Conservation (phyloP, 176 grass and related monocot species). For the Bromus sterilis region DNA sequence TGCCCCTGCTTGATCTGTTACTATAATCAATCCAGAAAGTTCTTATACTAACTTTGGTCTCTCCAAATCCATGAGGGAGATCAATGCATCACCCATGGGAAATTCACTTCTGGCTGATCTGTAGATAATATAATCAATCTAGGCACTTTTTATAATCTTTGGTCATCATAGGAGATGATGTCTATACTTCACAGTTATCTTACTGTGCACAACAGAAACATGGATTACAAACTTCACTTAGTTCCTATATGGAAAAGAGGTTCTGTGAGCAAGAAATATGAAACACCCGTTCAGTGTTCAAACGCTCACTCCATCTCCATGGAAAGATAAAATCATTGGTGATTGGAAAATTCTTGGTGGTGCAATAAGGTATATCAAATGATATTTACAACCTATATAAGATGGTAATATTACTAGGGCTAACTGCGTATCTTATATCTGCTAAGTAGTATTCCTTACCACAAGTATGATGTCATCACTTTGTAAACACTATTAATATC, state of each 20-base stretch:
- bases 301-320: neutral
- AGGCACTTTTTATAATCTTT: neutral
- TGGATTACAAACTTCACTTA: neutral
- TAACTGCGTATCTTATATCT: constrained; percentile 8
- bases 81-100: neutral
- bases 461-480: neutral
- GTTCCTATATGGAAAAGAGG: neutral
- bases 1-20: neutral
- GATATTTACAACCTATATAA: neutral
- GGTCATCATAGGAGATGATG: neutral
- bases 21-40: neutral
- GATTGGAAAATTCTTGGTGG: neutral
- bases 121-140: neutral
- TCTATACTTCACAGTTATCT: neutral
- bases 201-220: neutral
- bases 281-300: neutral
- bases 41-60: neutral
- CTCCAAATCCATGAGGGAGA: neutral
- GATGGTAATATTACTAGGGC: neutral
- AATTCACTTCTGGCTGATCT: constrained; percentile 1
- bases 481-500: neutral
- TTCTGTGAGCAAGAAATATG: neutral
- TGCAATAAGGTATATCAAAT: constrained; percentile 8
- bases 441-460: constrained; percentile 8
- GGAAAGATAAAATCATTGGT: constrained; percentile 3